These are phyloP conservation scores for Phytophthora brassicae DNA, from an alignment of 352 stramenopile genomes.

Conservation along the genomic window DNA sequence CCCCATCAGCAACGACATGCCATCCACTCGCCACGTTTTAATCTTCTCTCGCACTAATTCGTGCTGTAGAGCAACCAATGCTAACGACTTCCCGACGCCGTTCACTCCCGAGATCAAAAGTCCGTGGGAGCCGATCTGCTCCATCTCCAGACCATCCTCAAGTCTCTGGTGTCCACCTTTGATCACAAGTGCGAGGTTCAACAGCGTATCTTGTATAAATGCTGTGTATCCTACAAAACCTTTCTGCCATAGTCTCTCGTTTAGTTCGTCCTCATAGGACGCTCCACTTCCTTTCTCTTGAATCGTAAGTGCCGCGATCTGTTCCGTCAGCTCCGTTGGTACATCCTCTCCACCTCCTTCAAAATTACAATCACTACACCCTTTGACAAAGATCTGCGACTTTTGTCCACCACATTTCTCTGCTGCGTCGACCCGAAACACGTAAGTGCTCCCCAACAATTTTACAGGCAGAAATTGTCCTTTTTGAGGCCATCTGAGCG, in stretches of 20 bases:
- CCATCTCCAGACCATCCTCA: conserved; percentile 41
- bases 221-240: conserved; percentile 58
- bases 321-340: conserved; percentile 13
- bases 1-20: conserved; percentile 62
- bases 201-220: conserved; percentile 53
- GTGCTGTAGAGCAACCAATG: conserved; percentile 33
- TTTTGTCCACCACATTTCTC: background rate
- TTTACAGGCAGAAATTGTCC: conserved; percentile 44
- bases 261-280: conserved; percentile 28
- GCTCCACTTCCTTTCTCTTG: conserved; percentile 11
- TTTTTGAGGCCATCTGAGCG: conserved; percentile 9
- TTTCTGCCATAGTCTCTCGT: conserved; percentile 25
- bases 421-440: conserved; percentile 42
- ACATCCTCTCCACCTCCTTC: background rate
- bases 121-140: conserved; percentile 49
- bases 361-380: conserved; percentile 18
- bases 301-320: conserved; percentile 23
- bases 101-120: conserved; percentile 51
- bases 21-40: conserved; percentile 26
- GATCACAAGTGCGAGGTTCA: conserved; percentile 57
- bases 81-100: conserved; percentile 69
- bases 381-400: conserved; percentile 17
- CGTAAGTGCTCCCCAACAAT: conserved; percentile 52
- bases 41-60: conserved; percentile 30
- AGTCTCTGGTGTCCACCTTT: conserved; percentile 18